Percentiles rank a stretch among this genome's conserved stretches.
phyloP scores from a whole-genome alignment of 2,329 filamentous ascomycete species.

The Cercospora sojina region DNA sequence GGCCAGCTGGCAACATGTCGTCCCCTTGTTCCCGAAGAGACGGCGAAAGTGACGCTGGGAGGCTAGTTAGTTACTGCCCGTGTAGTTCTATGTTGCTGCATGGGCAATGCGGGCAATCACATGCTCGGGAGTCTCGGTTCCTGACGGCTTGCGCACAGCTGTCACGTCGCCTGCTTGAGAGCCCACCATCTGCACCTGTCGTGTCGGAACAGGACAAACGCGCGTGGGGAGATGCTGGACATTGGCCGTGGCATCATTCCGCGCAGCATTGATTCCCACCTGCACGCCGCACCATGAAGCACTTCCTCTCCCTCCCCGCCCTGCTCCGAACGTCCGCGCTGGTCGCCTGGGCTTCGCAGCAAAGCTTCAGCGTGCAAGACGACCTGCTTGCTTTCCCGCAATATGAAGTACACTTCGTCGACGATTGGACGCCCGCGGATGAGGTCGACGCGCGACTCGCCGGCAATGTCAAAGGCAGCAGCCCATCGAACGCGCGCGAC shows the following conservation, averaged over 20 bases:
- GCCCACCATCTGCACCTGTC: neutral
- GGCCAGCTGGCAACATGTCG: neutral
- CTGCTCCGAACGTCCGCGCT: conserved; percentile 50
- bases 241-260: neutral
- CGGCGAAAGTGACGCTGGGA: neutral
- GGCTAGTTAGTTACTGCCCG: too few relatives aligned
- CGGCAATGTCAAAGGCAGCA: conserved; percentile 14
- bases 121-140: neutral
- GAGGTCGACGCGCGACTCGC: conserved; percentile 64
- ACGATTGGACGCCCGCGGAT: conserved; percentile 65
- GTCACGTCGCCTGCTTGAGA: neutral
- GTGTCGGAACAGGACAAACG: neutral
- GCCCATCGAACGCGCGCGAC: neutral
- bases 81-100: neutral
- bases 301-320: conserved; percentile 51
- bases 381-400: conserved; percentile 83
- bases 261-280: neutral
- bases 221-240: neutral
- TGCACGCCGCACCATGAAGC: conserved; percentile 42
- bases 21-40: neutral
- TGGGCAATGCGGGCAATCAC: neutral
- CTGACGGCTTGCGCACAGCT: neutral
- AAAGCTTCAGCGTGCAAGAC: conserved; percentile 79
- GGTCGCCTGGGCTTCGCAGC: conserved; percentile 48
- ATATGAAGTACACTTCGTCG: conserved; percentile 73